Evolutionary conservation across 306 rosid genomes (phyloP).

Genomic region (Carpinus fangiana): DNA sequence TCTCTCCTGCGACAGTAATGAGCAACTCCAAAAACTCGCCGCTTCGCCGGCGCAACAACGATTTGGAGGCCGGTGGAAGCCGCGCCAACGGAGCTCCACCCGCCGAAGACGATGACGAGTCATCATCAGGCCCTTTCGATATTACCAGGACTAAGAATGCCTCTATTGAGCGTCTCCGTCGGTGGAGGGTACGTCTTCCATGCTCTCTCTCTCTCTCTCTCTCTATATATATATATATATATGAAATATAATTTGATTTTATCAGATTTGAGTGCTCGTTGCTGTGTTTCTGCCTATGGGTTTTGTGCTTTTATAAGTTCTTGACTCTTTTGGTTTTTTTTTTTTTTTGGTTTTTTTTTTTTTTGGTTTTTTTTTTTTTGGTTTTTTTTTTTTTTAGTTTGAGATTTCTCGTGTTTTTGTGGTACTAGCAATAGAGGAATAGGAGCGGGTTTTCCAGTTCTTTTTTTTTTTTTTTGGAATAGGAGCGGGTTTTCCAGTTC

Average conservation of each 20-base stretch:
- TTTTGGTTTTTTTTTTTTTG: too few species aligned
- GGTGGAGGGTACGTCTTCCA: slow-evolving; percentile 72
- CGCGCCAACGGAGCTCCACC: slow-evolving; percentile 25
- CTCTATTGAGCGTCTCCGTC: slow-evolving; percentile 74
- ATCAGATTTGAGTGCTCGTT: background rate
- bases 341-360: background rate
- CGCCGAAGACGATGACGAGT: slow-evolving; percentile 30
- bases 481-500: too few species aligned
- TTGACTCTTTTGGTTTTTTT: background rate
- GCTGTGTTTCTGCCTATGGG: background rate
- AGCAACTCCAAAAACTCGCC: slow-evolving; percentile 51
- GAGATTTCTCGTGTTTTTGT: too few species aligned
- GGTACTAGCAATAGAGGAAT: too few species aligned
- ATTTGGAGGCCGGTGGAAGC: slow-evolving; percentile 60
- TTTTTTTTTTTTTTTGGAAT: too few species aligned
- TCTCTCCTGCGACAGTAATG: slow-evolving; percentile 97
- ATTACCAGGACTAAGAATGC: slow-evolving; percentile 82
- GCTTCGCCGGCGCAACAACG: slow-evolving; percentile 22
- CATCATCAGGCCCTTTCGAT: slow-evolving; percentile 45
- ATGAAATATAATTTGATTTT: background rate
- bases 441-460: too few species aligned
- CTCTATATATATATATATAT: background rate
- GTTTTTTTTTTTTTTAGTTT: too few species aligned
- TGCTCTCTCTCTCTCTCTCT: background rate
- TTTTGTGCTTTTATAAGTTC: background rate